Evolutionary conservation across 1,284 basidiomycete genomes (phyloP), one percentile per base, ranked within the genome.

Genomic region (Trichosporon sp.): DNA sequence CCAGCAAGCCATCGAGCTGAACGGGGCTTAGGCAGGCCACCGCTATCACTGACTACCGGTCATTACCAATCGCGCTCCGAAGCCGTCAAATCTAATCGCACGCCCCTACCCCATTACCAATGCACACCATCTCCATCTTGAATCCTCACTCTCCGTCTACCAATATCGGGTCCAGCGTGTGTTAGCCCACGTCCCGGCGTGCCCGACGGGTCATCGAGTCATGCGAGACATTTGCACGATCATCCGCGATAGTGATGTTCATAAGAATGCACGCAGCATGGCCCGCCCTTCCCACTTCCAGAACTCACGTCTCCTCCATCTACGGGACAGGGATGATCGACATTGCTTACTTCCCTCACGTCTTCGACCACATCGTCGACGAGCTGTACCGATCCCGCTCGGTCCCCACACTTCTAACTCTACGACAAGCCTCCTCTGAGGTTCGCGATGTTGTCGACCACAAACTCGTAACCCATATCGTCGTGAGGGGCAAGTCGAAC

Each of bases 311-410:
- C 38, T 40, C 38, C 10, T 10, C 38, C 46, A 48, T 4, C 46
- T 12, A 48, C 46, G n/a, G 12, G 5, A n/a, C 46, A 48, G 8
- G 16, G n/a, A 61, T 61, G 56, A 61, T 61, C 31, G 56, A 61
- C 12, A 61, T 61, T 12, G 56, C 56, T 2, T 61, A 61, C 56
- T 61, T 61, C n/a, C 56, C 56, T 7, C 56, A 61, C 7, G 56
- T 61, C 4, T 35, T 61, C 31, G 56, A 61, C 31, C 10, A 5
- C 11, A 61, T 61, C 56, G 56, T 61, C 26, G 56, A 31, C 14
- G 56, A 61, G 56, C 56, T 61, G 56, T 61, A 61, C 31, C 56
- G 56, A 12, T 6, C 31, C 26, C 56, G 14, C 26, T 4, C 11
- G 10, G 16, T 35, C 26, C 31, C 32, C 31, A 61, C 59, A 31